Base-by-base conservation (phyloP, 2,329 filamentous ascomycete species). In the Trichoderma atrobrunneum region DNA sequence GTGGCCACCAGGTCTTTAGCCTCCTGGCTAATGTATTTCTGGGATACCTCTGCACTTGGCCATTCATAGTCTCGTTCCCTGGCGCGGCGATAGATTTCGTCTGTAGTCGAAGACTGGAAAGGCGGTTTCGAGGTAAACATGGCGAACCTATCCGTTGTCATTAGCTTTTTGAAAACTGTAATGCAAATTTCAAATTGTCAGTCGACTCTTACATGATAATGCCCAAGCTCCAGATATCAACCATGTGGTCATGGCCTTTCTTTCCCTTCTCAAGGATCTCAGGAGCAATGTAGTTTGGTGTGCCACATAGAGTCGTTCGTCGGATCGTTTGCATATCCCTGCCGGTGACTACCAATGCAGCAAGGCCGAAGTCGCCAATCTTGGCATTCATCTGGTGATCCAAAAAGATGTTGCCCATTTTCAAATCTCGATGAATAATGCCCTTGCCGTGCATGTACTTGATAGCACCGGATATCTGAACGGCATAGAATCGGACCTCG, bases 381-480 rank as follows among this genome's bases (percentile, higher is more conserved):
- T 99, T 99, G 77, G 97, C 92, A 78, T 99, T 97, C 95, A 99
- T 98, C 76, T 94, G 87, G 69, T 90, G 89, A 81, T 99, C 96
- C 67, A 99, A 87, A 78, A 99, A 99, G 76, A 99, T 91, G 80
- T 99, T 99, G 63, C 96, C 97, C 86, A 98, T 98, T 83, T 99
- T 99, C 77, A 99, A 83, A 82, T 99, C 96, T 64, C 96, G 90
- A 82, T 99, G 96, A 64, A 98, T 97, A 74, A 99, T 97, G 75
- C 95, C 96, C 80, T 97, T 93, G 78, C 91, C 91, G 81, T 99
- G 97, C 86, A 99, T 93, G 80, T 99, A 99, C 82, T 98, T 98
- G 82, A 99, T 95, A 48, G 96, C 96, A 43, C 96, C 96, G 75
- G 95, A 94, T 73, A 98, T 94, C 82, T 99, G 96, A 54, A 99